A percentile compares a stretch with the other conserved stretches of the same genome.
phyloP scores from a whole-genome alignment of 495 filamentous ascomycete genomes.

The Aspergillus bertholletiae region DNA sequence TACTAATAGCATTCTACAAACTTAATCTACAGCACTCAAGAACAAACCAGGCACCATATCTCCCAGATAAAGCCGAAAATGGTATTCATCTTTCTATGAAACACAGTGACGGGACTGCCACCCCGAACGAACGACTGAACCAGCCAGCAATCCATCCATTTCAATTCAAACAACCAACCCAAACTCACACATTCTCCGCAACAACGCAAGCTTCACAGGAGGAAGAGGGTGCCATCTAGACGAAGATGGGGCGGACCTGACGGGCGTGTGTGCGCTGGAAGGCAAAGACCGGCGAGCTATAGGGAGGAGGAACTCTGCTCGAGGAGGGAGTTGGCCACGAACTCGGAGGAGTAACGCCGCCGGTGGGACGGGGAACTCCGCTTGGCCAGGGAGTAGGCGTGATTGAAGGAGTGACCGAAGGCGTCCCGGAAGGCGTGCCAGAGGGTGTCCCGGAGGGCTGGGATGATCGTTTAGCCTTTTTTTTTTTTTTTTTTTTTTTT shows the following conservation, averaged over 20 bases:
- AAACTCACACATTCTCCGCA: background rate
- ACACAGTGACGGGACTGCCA: conserved; percentile 7
- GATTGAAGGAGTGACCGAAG: background rate
- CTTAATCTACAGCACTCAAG: background rate
- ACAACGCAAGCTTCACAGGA: background rate
- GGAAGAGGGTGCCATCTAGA: conserved; percentile 6
- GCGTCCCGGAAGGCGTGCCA: conserved; percentile 3
- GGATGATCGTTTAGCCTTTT: background rate
- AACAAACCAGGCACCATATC: background rate
- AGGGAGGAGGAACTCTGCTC: background rate
- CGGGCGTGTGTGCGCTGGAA: conserved; percentile 28
- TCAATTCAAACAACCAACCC: background rate
- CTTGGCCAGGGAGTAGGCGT: background rate
- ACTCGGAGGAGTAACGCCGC: background rate
- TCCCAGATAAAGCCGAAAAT: too few relatives aligned
- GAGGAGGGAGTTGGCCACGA: background rate
- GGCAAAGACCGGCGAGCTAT: background rate
- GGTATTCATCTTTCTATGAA: conserved; percentile 3
- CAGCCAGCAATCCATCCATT: background rate
- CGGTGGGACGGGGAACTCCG: background rate
- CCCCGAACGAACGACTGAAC: conserved; percentile 11
- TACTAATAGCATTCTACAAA: too few relatives aligned
- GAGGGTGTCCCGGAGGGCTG: background rate
- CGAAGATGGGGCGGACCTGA: conserved; percentile 21
- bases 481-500: too few relatives aligned